Evolutionary conservation across 495 filamentous ascomycete species (phyloP).

Genomic region (Pseudotulostoma volvatum): DNA sequence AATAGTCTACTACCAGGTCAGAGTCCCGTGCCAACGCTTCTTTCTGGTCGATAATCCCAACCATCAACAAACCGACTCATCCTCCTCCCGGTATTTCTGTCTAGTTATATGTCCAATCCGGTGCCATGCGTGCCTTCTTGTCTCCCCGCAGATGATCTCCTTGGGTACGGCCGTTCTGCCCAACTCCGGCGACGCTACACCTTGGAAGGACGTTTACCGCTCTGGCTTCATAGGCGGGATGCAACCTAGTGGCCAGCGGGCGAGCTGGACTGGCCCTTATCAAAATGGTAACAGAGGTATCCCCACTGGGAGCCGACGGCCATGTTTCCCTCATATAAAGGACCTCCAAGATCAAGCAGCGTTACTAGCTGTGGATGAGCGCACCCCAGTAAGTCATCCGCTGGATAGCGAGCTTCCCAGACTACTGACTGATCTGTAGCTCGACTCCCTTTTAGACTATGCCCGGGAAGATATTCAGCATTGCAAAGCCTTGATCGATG

Average conservation of each 20-base stretch:
- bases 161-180: slow-evolving; percentile 29
- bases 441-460: slow-evolving; percentile 17
- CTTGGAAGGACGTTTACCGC: slow-evolving; percentile 18
- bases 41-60: no score
- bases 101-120: no score
- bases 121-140: neutral
- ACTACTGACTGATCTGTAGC: slow-evolving; percentile 16
- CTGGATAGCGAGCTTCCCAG: neutral
- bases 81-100: no score
- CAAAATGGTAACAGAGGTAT: slow-evolving; percentile 10
- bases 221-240: slow-evolving; percentile 18
- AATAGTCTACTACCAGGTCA: no score
- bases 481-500: slow-evolving; percentile 23
- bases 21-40: no score
- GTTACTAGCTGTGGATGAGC: slow-evolving; percentile 24
- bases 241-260: slow-evolving; percentile 14
- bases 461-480: slow-evolving; percentile 23
- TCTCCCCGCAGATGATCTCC: slow-evolving; percentile 21
- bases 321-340: slow-evolving; percentile 52
- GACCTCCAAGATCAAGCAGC: slow-evolving; percentile 43
- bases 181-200: slow-evolving; percentile 21
- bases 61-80: no score
- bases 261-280: slow-evolving; percentile 13
- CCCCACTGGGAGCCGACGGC: slow-evolving; percentile 8
- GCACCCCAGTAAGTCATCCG: slow-evolving; percentile 22